Base-by-base conservation (phyloP, 2,329 filamentous ascomycete species). In the Aspergillus versicolor region DNA sequence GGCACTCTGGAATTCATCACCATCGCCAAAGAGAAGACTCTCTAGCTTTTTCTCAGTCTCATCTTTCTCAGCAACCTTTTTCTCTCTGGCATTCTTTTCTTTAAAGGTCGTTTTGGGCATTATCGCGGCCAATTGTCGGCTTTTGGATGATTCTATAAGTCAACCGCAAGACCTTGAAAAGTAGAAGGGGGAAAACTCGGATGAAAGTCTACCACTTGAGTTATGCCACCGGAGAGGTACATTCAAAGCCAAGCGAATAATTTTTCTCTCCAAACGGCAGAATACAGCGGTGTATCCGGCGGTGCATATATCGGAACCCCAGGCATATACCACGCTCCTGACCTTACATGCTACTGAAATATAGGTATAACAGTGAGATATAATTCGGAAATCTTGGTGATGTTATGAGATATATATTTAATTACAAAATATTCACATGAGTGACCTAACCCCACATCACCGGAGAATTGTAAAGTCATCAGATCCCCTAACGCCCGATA, bases 1-100 rank as follows among this genome's bases (percentile, higher is more conserved):
- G 42, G 88, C 88, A 56, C 88, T 82, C 57, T 87, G 84, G 73
- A 97, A 97, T 34, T 88, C 90, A n/a, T 85, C 83, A 46, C 88
- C 86, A 75, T 96, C 90, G 54, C 94, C 94, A 61, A 99, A 90
- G 3, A 99, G 89, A 61, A 97, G 79, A 63, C 87, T 85, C 77
- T 97, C 93, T 30, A 97, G 84, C 71, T 93, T 91, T 68, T 89
- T 86, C 73, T 97, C 92, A 52, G 89, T 87, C 13, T 86, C 87
- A 70, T 96, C 91, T 71, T 93, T 94, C 50, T 89, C 87, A 54
- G 78, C 68, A 12, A 62, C 50, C 59, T 65, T 62, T 21, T 52
- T 54, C 53, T 59, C 59, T n/a, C 63, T 64, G 65, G 64, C 65
- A 46, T 65, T 58, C 60, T 73, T 74, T 59, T 67, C 55, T 52